Base-by-base conservation (phyloP, 352 stramenopile genomes). In the Globisporangium emineosum region DNA sequence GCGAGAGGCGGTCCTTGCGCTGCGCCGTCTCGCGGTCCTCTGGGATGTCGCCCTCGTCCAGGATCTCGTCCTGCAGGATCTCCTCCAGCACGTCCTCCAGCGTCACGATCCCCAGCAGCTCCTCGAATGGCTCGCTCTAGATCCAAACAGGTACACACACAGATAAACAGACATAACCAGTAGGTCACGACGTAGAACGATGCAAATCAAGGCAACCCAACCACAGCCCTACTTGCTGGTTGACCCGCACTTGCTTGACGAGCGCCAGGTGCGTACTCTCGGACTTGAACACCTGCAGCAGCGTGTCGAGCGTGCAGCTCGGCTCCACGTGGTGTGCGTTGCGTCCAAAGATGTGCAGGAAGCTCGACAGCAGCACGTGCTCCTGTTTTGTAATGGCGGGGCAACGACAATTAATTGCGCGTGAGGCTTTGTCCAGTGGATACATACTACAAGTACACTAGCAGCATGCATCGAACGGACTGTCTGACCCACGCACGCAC, bases 81-180 rank as follows among this genome's bases (percentile, higher is more conserved):
- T 98, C 91, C 70, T 99, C 97, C 49, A 99, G 89, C 21, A 99
- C 96, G 75, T 99, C 97, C 75, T 99, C 97, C 7, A 99, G 73
- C 13, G 98, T 99, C 40, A 99, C 97, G 40, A 99, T 98, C 21
- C 98, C 98, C 53, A 97, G 88, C 1, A 99, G 75, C 65, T 95
- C 88, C 54, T 98, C 97, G 59, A 92, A 93, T 12, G 96, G 89
- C 66, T 98, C 94, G 37, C 63, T 74, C 59, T 92, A 60, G 29
- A 49, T 1, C 8, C 58, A 66, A 47, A 60, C 29, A 52, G 49
- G 25, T 12, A 15, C 29, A 59, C 29, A 59, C 53, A 52, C 55
- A 29, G 27, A 15, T 3, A 33, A 13, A 15, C 40, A n/a, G n/a
- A n/a, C n/a, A n/a, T n/a, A n/a, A n/a, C n/a, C n/a, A n/a, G n/a